Conservation (phyloP, 768 basidiomycete species). For the Tricholoma furcatifolium region DNA sequence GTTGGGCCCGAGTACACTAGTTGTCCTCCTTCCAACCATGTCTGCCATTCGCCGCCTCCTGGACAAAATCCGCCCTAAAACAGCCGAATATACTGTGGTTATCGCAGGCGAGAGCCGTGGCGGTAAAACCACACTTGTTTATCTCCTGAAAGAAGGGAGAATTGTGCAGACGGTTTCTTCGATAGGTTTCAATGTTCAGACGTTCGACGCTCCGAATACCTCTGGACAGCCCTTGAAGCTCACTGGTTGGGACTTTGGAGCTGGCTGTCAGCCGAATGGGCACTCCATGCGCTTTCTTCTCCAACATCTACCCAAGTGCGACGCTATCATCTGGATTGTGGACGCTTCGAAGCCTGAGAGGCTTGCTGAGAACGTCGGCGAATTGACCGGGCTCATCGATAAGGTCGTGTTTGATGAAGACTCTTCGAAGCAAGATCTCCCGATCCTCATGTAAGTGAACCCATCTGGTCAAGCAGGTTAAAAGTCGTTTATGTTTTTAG, state of each 20-base stretch:
- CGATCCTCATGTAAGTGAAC: slow-evolving; percentile 27
- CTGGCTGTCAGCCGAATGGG: slow-evolving; percentile 45
- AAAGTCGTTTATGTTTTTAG: slow-evolving; percentile 18
- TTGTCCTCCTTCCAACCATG: not conserved
- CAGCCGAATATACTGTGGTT: slow-evolving; percentile 16
- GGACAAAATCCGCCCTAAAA: slow-evolving; percentile 20
- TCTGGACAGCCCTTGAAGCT: slow-evolving; percentile 40
- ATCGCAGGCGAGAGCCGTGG: slow-evolving; percentile 36
- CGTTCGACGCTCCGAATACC: slow-evolving; percentile 30
- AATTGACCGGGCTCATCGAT: slow-evolving; percentile 40
- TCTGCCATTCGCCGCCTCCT: slow-evolving; percentile 4
- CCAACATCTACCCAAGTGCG: slow-evolving; percentile 28
- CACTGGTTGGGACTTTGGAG: slow-evolving; percentile 63
- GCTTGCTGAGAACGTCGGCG: slow-evolving; percentile 50
- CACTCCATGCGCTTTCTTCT: slow-evolving; percentile 34
- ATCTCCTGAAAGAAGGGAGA: slow-evolving; percentile 38
- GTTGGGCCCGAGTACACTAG: too few relatives aligned
- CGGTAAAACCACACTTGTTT: slow-evolving; percentile 50
- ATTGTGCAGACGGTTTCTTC: slow-evolving; percentile 36
- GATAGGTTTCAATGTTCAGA: slow-evolving; percentile 63
- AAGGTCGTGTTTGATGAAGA: slow-evolving; percentile 8
- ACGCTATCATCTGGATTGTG: slow-evolving; percentile 67
- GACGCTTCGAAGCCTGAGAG: slow-evolving; percentile 48
- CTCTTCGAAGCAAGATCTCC: slow-evolving; percentile 6
- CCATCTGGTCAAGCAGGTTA: slow-evolving; percentile 29